Evolutionary conservation across 83 land plant species (phyloP), one percentile per base, ranked within the genome.

Genomic region (Picea engelmannii): DNA sequence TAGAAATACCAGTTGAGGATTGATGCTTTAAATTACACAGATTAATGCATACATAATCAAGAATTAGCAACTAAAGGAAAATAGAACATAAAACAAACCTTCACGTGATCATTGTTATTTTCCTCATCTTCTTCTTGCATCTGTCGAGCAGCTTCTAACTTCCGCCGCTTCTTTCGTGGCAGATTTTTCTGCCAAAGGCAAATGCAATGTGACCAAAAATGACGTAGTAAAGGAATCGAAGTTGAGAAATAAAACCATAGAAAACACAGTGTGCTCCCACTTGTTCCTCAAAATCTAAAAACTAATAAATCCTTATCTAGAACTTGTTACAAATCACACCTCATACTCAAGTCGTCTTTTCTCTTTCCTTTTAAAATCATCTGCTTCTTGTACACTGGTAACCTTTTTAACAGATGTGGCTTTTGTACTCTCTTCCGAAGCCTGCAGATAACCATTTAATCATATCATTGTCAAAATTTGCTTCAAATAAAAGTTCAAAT

Each of bases 161-260:
- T 91, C 81, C 99, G 78, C 6, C 99, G 90, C 82, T 97, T 88
- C 82, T 92, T 95, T 25, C 96, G 95, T 6, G 98, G 96, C 85
- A 97, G 78, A 77, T 90, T 88, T 87, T 93, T 93, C 99, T 97
- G 94, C 55, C 66, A 82, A 84, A 78, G 2, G 7, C 16, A 68
- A 17, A 76, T 44, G 65, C 60, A 70, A 76, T 47, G 67, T 31
- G 66, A 18, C 21, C 74, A 83, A 78, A 7, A 83, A 55, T 27
- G 42, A 35, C 62, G 4, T 31, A 6, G 3, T 4, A 8, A n/a
- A 82, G 21, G 31, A 47, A 78, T 27, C 21, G 5, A 40, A 44
- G 58, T n/a, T 7, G 6, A 67, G 59, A 16, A 66, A 67, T 38
- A 2, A 78, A 76, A 63, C 24, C 7, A 23, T 23, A 67, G 20